Evolutionary conservation across 768 basidiomycete species (phyloP).

Genomic region (Mycena vitilis): DNA sequence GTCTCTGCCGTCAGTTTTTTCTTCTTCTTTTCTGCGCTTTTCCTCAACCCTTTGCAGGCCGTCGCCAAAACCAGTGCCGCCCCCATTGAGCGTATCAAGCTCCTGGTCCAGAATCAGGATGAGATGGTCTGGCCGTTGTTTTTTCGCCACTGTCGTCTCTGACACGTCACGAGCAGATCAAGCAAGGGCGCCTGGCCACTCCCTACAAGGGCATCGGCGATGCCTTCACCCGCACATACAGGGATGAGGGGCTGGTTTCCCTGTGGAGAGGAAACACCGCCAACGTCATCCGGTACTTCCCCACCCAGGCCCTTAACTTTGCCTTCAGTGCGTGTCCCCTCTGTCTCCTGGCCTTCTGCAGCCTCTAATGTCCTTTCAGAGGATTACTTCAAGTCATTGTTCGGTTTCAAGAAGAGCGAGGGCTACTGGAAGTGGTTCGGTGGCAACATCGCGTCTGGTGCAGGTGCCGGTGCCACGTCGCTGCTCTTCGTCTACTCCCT

Average conservation of each 20-base stretch:
- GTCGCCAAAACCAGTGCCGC: conserved; percentile 99
- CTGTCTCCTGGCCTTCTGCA: neutral
- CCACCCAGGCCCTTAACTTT: conserved; percentile 99
- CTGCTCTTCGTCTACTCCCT: conserved; percentile 99
- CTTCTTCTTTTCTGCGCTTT: conserved; percentile 23
- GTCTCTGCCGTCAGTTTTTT: conserved; percentile 80
- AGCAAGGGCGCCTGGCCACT: conserved; percentile 95
- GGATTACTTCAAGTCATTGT: conserved; percentile 99
- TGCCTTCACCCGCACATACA: conserved; percentile 93
- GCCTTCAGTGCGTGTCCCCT: conserved; percentile 88
- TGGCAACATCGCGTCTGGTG: conserved; percentile 98
- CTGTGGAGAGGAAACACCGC: conserved; percentile 99
- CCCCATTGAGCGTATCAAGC: conserved; percentile 99
- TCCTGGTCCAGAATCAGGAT: conserved; percentile 98
- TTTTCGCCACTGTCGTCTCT: conserved; percentile 34
- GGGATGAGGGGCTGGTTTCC: conserved; percentile 93
- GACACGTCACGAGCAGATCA: conserved; percentile 78
- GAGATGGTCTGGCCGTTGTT: conserved; percentile 82
- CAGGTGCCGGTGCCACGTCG: conserved; percentile 98
- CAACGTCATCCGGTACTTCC: conserved; percentile 99
- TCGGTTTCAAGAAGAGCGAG: conserved; percentile 98
- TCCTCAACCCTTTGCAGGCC: conserved; percentile 65
- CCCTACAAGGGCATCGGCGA: conserved; percentile 98
- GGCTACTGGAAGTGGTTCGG: conserved; percentile 99
- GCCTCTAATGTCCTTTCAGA: conserved; percentile 56